Base-by-base conservation (phyloP, 2,329 filamentous ascomycete genomes). In the Talaromyces sp. region DNA sequence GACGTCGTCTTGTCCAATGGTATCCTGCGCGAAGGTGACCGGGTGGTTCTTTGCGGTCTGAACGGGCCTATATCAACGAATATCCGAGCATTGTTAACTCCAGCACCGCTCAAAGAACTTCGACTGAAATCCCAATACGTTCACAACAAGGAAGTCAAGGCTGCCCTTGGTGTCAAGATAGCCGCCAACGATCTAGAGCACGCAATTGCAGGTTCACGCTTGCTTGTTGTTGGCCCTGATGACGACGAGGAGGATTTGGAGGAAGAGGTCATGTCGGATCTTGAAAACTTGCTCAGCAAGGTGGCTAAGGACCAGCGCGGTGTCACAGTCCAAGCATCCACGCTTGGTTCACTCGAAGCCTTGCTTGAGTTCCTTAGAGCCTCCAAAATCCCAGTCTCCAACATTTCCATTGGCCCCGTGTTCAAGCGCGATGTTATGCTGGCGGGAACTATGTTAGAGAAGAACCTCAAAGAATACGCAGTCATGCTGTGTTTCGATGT, bases 401-500 rank as follows among this genome's bases (percentile, higher is more conserved):
- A 97, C 75, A 96, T 99, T 65, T 94, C 92, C 63, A 98, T 99
- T 71, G 95, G 95, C 55, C 95, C 95, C 2, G 94, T 99, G 44
- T 98, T 91, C 86, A 97, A 97, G 83, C 91, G 95, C 71, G 95
- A 99, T 78, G 91, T 99, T 60, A 95, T 98, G 85, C 93, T 87
- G 85, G 91, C 81, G 1, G 93, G 92, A 72, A 90, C 91, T 68
- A 99, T 99, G 95, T 77, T 98, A 71, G 95, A 99, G 79, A 98
- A 97, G 81, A 85, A 89, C 5, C 42, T 64, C 16, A 92, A 92
- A 67, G 93, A 99, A 74, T 96, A 89, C 69, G 95, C 95, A n/a
- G 91, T 98, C 74, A 99, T 99, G 95, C 87, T 99, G 57, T 98
- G 95, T 77, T 99, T 99, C 84, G 96, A 99, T 76, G 95, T 99